phyloP scores from a whole-genome alignment of 768 basidiomycete species.

The Panellus pusillus region DNA sequence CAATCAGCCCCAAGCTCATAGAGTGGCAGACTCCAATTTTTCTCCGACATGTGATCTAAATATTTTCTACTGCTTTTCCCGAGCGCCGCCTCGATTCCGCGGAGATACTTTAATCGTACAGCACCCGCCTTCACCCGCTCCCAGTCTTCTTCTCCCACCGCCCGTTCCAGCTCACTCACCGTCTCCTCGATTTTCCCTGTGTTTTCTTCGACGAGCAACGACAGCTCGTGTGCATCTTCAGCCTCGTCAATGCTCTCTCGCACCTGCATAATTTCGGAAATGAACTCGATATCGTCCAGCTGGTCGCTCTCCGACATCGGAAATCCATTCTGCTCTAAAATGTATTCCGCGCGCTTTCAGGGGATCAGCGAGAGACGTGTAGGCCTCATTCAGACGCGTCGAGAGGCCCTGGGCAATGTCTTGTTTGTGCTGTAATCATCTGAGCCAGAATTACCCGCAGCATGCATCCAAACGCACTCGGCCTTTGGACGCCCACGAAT shows the following conservation, averaged over 20 bases:
- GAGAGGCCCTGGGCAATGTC: constrained; percentile 67
- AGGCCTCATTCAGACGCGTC: constrained; percentile 79
- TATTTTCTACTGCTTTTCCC: not conserved
- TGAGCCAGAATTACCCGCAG: not conserved
- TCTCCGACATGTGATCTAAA: constrained; percentile 23
- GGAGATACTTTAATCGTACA: constrained; percentile 73
- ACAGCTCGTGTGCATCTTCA: constrained; percentile 46
- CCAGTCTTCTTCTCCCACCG: constrained; percentile 60
- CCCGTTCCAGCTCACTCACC: constrained; percentile 43
- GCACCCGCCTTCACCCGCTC: constrained; percentile 53
- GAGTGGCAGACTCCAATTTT: constrained; percentile 1
- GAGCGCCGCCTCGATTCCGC: constrained; percentile 56
- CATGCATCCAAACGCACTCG: constrained; percentile 40
- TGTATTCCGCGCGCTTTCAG: constrained; percentile 78
- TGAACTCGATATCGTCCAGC: constrained; percentile 66
- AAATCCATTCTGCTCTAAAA: constrained; percentile 63
- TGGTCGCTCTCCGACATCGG: constrained; percentile 69
- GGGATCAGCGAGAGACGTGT: constrained; percentile 72
- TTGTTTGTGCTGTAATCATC: constrained; percentile 37
- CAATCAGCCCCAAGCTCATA: constrained; percentile 53
- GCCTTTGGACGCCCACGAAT: constrained; percentile 74
- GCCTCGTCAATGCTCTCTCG: constrained; percentile 77
- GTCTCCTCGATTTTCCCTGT: constrained; percentile 56
- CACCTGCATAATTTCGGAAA: constrained; percentile 76
- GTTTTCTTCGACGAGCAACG: constrained; percentile 53